Evolutionary conservation across 1,139 yeast genomes (phyloP).

Genomic region (Lodderomyces beijingensis): DNA sequence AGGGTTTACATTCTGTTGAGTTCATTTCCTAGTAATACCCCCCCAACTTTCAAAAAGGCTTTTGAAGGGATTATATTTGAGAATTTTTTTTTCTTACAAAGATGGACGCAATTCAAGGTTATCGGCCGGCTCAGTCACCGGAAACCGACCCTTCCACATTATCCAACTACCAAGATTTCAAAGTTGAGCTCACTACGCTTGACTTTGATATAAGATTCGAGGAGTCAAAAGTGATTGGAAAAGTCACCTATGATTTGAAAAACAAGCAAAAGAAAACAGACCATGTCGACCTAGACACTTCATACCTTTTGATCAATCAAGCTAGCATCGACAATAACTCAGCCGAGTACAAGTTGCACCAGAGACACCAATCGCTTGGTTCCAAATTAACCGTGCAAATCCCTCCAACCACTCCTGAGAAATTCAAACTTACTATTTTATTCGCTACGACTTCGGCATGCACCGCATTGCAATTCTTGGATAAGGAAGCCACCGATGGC

Average conservation of each 20-base stretch:
- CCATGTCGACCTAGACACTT: constrained; percentile 28
- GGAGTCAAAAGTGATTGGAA: constrained; percentile 23
- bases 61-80: too few relatives aligned
- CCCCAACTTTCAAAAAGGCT: too few relatives aligned
- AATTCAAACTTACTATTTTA: constrained; percentile 20
- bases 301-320: constrained; percentile 21
- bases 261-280: constrained; percentile 8
- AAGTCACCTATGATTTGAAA: constrained; percentile 21
- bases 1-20: too few relatives aligned
- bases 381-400: constrained; percentile 25
- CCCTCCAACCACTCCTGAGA: constrained; percentile 6
- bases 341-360: constrained; percentile 16
- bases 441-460: constrained; percentile 29
- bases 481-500: constrained; percentile 28
- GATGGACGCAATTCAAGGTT: constrained; percentile 1
- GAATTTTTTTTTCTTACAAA: too few relatives aligned
- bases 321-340: constrained; percentile 21
- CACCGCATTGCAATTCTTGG: constrained; percentile 39
- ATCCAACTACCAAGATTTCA: constrained; percentile 61
- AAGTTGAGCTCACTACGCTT: constrained; percentile 31
- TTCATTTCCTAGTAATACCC: too few relatives aligned
- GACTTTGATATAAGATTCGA: constrained; percentile 28
- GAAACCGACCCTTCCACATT: constrained; percentile 63
- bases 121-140: constrained; percentile 2
- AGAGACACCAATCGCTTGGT: constrained; percentile 27